These are phyloP conservation scores for Penicillium diatomitis DNA, from an alignment of 495 filamentous ascomycete genomes.

Conservation along the genomic window DNA sequence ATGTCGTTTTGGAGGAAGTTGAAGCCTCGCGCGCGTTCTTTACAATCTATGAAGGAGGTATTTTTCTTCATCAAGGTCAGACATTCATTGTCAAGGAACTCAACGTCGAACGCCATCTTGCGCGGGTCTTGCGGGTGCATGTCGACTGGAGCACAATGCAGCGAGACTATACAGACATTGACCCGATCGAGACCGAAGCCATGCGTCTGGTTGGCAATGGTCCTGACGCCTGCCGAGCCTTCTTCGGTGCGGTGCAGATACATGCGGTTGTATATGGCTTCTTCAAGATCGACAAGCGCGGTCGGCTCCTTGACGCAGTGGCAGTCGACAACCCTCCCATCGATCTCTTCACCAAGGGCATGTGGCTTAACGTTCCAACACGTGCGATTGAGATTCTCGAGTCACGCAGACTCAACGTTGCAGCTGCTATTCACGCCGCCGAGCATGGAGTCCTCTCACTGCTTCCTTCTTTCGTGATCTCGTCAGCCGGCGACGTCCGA, in stretches of 20 bases:
- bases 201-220: slow-evolving; percentile 52
- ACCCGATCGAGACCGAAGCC: slow-evolving; percentile 80
- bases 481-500: slow-evolving; percentile 76
- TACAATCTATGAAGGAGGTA: slow-evolving; percentile 93
- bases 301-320: slow-evolving; percentile 83
- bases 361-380: slow-evolving; percentile 92
- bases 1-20: slow-evolving; percentile 87
- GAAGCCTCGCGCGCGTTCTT: slow-evolving; percentile 92
- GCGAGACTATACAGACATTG: slow-evolving; percentile 91
- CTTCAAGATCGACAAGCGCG: slow-evolving; percentile 82
- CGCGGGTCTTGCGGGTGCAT: slow-evolving; percentile 66
- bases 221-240: slow-evolving; percentile 51
- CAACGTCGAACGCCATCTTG: slow-evolving; percentile 65
- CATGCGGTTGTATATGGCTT: slow-evolving; percentile 85
- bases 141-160: slow-evolving; percentile 95
- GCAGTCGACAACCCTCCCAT: slow-evolving; percentile 91
- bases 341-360: slow-evolving; percentile 71
- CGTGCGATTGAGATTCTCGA: slow-evolving; percentile 69
- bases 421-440: slow-evolving; percentile 87
- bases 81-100: slow-evolving; percentile 90
- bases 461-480: slow-evolving; percentile 83
- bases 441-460: slow-evolving; percentile 83
- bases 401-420: slow-evolving; percentile 63
- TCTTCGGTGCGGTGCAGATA: slow-evolving; percentile 76
- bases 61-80: slow-evolving; percentile 91